Evolutionary conservation across 2,329 filamentous ascomycete genomes (phyloP).

Genomic region (Bimuria novae-zelandiae): DNA sequence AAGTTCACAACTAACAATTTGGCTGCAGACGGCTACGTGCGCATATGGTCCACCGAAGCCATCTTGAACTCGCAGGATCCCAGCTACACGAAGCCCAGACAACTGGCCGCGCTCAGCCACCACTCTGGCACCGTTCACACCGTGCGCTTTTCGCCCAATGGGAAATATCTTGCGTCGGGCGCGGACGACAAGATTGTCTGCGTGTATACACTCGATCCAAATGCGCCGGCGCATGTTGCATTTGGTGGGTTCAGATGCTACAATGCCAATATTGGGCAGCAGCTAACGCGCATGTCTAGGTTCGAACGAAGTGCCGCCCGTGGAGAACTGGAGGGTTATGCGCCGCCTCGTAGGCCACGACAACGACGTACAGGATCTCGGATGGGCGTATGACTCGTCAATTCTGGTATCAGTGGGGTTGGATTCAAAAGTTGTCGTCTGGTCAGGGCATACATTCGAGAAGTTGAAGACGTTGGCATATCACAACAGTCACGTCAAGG

Average conservation of each 20-base stretch:
- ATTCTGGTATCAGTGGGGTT: slow-evolving; percentile 94
- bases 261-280: background rate
- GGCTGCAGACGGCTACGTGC: slow-evolving; percentile 82
- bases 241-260: slow-evolving; percentile 65
- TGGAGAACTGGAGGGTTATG: slow-evolving; percentile 98
- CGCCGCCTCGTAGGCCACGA: slow-evolving; percentile 94
- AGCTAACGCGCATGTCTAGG: slow-evolving; percentile 52
- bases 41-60: slow-evolving; percentile 96
- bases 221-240: slow-evolving; percentile 73
- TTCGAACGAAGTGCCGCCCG: slow-evolving; percentile 84
- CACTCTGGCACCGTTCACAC: slow-evolving; percentile 97
- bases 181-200: slow-evolving; percentile 99
- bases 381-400: slow-evolving; percentile 95
- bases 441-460: slow-evolving; percentile 97
- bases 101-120: slow-evolving; percentile 97
- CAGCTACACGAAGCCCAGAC: slow-evolving; percentile 76
- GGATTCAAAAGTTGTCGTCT: slow-evolving; percentile 97
- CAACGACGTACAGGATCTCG: slow-evolving; percentile 97
- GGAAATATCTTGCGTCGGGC: slow-evolving; percentile 92
- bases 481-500: slow-evolving; percentile 97
- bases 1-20: slow-evolving; percentile 21
- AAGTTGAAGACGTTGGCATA: slow-evolving; percentile 92
- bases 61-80: slow-evolving; percentile 79
- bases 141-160: slow-evolving; percentile 94
- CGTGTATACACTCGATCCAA: slow-evolving; percentile 88